Evolutionary conservation across 805 yeast species (phyloP).

Genomic region (Grigorovia transvaalensis): DNA sequence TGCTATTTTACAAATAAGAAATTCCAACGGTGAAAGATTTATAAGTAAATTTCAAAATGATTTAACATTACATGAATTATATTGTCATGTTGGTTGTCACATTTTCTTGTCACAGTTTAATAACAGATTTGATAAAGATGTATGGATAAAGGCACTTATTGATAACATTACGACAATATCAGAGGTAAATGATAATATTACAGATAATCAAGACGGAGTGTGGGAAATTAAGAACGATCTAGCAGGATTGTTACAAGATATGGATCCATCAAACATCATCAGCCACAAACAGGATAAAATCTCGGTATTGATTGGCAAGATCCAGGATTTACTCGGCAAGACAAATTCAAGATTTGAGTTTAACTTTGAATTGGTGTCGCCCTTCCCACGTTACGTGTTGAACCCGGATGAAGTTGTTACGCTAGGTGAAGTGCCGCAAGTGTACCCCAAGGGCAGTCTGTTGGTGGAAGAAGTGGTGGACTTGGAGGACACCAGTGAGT

Average conservation of each 20-base stretch:
- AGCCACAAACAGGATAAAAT: not conserved
- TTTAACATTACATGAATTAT: conserved; percentile 15
- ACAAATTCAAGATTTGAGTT: conserved; percentile 24
- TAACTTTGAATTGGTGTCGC: conserved; percentile 48
- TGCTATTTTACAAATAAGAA: conserved; percentile 26
- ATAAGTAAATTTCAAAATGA: conserved; percentile 15
- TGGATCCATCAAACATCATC: not conserved
- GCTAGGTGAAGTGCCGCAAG: conserved; percentile 34
- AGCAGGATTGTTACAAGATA: not conserved
- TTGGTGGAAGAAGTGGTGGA: conserved; percentile 37
- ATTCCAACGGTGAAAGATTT: conserved; percentile 23
- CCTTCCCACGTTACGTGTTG: conserved; percentile 51
- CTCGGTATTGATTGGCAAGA: not conserved
- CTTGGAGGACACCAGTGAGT: conserved; percentile 19
- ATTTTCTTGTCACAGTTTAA: conserved; percentile 13
- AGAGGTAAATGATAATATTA: conserved; percentile 6
- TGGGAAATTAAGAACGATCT: not conserved
- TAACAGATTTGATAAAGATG: conserved; percentile 50
- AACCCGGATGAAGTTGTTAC: conserved; percentile 21
- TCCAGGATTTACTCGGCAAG: not conserved
- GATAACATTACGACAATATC: conserved; percentile 24
- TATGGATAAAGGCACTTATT: conserved; percentile 48
- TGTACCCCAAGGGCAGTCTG: conserved; percentile 68
- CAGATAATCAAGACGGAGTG: not conserved
- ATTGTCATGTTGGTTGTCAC: conserved; percentile 19